Base-by-base conservation (phyloP, 495 filamentous ascomycete species). In the Aspergillus haitiensis region DNA sequence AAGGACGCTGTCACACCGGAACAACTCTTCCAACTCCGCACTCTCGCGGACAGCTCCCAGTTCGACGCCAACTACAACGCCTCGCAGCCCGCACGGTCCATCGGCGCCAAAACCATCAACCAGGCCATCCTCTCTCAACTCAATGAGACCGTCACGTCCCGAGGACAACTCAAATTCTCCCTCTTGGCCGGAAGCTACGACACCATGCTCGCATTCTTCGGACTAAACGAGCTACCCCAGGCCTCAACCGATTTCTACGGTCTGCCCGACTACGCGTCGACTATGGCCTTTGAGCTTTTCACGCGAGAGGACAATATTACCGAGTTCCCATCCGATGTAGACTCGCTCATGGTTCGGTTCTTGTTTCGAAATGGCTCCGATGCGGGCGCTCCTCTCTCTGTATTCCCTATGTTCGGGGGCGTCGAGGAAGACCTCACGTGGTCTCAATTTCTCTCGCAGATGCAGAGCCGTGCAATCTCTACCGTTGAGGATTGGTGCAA, bases 291-390 rank as follows among this genome's bases (percentile, higher is more conserved):
- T 53, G 81, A 84, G 69, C 68, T 84, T 6, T 71, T 82, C 40
- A 82, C 81, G 7, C 71, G 75, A 15, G 68, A 66, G 16, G 62
- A 58, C 33, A 82, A 73, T 9, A 62, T 57, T 0, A 62, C 63
- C 7, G 44, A 27, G 31, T 78, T 82, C 60, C 78, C 78, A 0
- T 47, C 66, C 1, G 37, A 61, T 10, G 60, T 60, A 1, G 66
- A 69, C 0, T 0, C 1, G 6, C 63, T 83, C 35, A 68, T 62
- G 15, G 79, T 84, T 31, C 75, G 81, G 33, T 84, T 83, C 69
- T 58, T 77, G 31, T 84, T 81, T 65, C 78, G 75, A 60, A 84
- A 84, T 55, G 81, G 80, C 40, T 82, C 81, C 6, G 66, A 75
- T 46, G 65, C 65, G 7, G 64, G 67, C n/a, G 55, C 62, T 1